Evolutionary conservation across 306 rosid genomes (phyloP).

Genomic region (Dalbergia oliveri): DNA sequence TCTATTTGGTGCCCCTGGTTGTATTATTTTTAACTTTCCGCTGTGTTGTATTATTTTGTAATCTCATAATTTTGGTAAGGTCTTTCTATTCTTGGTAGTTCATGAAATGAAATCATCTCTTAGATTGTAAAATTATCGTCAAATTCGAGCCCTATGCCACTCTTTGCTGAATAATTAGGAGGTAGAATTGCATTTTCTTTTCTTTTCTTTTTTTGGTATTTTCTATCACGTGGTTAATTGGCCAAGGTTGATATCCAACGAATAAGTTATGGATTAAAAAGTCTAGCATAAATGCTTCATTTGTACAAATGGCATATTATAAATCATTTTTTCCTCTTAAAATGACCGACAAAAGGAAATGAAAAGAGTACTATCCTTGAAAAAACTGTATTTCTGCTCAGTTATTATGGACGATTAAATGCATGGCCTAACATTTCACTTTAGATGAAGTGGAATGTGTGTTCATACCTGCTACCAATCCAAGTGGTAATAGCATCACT

Average conservation of each 20-base stretch:
- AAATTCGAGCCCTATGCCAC: background rate
- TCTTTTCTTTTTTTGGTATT: background rate
- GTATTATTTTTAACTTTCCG: no score
- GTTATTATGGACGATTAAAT: background rate
- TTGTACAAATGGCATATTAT: no score
- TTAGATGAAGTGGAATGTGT: background rate
- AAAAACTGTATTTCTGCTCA: background rate
- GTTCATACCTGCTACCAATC: background rate
- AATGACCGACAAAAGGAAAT: no score
- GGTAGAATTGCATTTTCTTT: background rate
- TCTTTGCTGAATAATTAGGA: conserved; percentile 3
- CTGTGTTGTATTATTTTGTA: no score
- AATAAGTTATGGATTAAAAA: no score
- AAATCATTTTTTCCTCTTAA: no score
- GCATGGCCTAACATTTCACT: background rate
- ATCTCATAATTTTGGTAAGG: conserved; percentile 34
- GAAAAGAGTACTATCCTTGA: background rate
- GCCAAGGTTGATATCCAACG: no score
- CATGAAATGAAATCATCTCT: background rate
- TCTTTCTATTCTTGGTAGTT: conserved; percentile 22
- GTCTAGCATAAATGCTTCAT: no score
- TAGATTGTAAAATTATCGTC: conserved; percentile 3
- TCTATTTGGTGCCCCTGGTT: conserved; percentile 33
- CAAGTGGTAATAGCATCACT: background rate
- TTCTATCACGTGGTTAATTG: no score